A percentile compares a stretch with the other conserved stretches of the same genome.
These are phyloP conservation scores for Pseudocohnilembus persalinus DNA, from an alignment of 169 alveolate species.

Conservation along the genomic window DNA sequence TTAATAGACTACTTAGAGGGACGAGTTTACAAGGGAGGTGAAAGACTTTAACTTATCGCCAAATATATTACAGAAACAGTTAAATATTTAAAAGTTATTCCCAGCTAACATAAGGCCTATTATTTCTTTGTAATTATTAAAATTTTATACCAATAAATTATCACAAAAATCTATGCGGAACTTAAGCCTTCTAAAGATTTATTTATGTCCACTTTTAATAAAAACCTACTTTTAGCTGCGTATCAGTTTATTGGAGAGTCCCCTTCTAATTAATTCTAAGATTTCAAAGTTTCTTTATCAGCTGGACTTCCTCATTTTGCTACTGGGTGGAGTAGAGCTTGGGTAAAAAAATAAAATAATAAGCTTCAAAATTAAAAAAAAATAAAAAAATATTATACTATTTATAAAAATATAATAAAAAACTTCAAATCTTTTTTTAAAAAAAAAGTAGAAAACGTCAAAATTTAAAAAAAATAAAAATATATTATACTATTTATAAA, in stretches of 20 bases:
- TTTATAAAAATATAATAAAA: too few species aligned
- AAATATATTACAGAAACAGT: constrained; percentile 12
- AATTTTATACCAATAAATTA: constrained; percentile 6
- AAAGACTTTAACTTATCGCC: not conserved
- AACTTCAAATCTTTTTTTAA: too few species aligned
- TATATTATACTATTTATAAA: too few species aligned
- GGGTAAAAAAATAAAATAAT: constrained; percentile 53
- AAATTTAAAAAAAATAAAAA: too few species aligned
- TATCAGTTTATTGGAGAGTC: constrained; percentile 70
- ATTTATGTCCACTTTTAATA: constrained; percentile 25
- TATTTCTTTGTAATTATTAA: constrained; percentile 48
- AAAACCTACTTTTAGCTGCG: constrained; percentile 36
- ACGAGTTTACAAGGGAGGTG: constrained; percentile 40
- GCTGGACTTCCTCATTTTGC: constrained; percentile 96
- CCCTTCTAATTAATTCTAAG: constrained; percentile 70
- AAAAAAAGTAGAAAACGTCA: too few species aligned
- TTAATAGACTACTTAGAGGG: constrained; percentile 75
- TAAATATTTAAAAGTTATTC: constrained; percentile 46
- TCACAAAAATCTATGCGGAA: not conserved
- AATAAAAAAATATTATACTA: too few species aligned
- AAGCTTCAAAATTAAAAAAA: too few species aligned
- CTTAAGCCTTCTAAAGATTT: not conserved
- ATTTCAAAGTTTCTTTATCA: constrained; percentile 66
- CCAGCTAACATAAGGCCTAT: constrained; percentile 50
- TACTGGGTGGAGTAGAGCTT: constrained; percentile 91